Evolutionary conservation across 306 rosid genomes (phyloP).

Genomic region (Hylodesmum podocarpum): DNA sequence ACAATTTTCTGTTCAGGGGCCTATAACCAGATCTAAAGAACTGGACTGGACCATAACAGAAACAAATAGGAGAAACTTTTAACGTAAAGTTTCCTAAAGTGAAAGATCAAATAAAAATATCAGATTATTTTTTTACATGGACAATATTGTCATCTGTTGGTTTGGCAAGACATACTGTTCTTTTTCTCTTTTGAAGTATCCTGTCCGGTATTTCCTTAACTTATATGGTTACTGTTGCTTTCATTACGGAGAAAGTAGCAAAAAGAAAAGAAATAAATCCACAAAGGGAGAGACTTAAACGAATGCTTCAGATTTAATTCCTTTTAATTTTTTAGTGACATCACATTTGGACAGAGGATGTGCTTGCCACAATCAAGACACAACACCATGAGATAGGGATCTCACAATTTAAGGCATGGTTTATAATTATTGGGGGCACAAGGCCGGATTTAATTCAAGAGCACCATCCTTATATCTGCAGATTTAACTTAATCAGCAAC

Average conservation of each 20-base stretch:
- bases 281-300: not conserved
- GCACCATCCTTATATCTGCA: not conserved
- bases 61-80: not conserved
- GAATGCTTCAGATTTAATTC: not conserved
- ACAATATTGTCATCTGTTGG: not conserved
- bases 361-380: not conserved
- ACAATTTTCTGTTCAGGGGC: no score
- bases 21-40: no score
- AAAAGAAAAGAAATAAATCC: not conserved
- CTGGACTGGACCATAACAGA: not conserved
- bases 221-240: not conserved
- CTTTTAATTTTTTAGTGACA: not conserved
- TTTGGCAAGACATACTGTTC: not conserved
- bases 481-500: not conserved
- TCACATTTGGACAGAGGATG: not conserved
- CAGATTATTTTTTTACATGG: not conserved
- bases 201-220: not conserved
- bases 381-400: not conserved
- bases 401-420: not conserved
- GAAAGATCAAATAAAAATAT: slow-evolving; percentile 8
- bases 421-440: not conserved
- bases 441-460: not conserved
- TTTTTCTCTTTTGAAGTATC: not conserved
- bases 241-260: not conserved
- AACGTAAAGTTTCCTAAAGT: not conserved